Evolutionary conservation across 2,329 filamentous ascomycete genomes (phyloP), one percentile per base, ranked within the genome.

Genomic region (Aspergillus spinulosporus): DNA sequence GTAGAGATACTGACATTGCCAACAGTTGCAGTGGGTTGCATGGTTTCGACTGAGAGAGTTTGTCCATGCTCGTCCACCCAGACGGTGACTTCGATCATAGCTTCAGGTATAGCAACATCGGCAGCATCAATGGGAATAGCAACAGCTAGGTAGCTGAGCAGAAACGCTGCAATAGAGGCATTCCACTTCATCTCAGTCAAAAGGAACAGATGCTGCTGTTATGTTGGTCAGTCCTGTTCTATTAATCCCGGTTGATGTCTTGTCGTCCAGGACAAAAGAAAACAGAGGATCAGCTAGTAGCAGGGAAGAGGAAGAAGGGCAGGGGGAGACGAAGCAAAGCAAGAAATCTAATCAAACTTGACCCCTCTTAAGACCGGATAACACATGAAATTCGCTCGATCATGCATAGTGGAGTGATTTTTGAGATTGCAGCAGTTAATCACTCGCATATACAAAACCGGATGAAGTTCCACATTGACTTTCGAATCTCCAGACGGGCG

Each of bases 11-110:
- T 54, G 21, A 56, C 59, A 47, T 59, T 59, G 11, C 26, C 7
- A 12, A 48, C 21, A 26, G 58, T 28, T 9, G 59, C 49, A 15
- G 56, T 51, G 39, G 53, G 45, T 26, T 14, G 14, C n/a, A 58
- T 36, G 46, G 52, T 81, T 44, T 74, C 63, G 31, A 67, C 60
- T 40, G 75, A 77, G 58, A 85, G 61, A 2, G 78, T 74, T n/a
- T 79, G 75, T 54, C 84, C 84, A 56, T 80, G 68, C 61, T 81
- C 72, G 65, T 89, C 79, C 45, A 88, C 82, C 71, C 82, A 88
- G 64, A 88, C 79, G 29, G 85, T 68, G 21, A 80, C 78, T 49
- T 82, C 75, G 79, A 52, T 52, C 14, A 12, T 28, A 21, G 34
- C 32, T 9, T 68, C 62, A 43, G 69, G 67, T n/a, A 31, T 42